These are phyloP conservation scores for Ophiostoma quercus DNA, from an alignment of 2,329 filamentous ascomycete genomes.

Conservation along the genomic window DNA sequence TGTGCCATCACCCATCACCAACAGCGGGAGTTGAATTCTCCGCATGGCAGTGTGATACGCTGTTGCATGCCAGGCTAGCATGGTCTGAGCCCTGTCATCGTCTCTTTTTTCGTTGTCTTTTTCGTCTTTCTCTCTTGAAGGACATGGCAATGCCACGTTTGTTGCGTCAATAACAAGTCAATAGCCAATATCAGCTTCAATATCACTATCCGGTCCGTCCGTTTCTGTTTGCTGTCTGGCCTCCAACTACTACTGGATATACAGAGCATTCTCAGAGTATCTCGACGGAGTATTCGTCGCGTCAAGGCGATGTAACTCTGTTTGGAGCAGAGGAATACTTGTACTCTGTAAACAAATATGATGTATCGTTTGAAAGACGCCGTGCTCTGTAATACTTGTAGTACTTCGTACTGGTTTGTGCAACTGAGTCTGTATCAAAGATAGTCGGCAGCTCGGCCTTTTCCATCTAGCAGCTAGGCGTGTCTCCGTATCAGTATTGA, in stretches of 20 bases:
- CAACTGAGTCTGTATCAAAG: background rate
- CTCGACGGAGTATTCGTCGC: background rate
- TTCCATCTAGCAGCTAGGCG: background rate
- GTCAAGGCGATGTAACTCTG: slow-evolving; percentile 8
- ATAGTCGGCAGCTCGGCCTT: background rate
- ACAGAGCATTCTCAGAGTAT: no score
- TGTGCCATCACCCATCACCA: background rate
- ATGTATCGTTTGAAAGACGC: no score
- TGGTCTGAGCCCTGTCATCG: background rate
- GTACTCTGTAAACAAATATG: no score
- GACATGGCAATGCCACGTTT: background rate
- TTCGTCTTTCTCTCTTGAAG: background rate
- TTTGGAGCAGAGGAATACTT: no score
- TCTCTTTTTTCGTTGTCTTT: background rate
- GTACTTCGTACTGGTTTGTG: background rate
- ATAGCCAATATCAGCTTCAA: background rate
- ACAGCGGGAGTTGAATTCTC: background rate
- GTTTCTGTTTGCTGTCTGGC: background rate
- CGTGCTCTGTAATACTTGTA: background rate
- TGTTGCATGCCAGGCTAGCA: background rate
- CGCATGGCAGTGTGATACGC: background rate
- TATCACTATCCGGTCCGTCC: no score
- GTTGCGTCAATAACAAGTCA: background rate
- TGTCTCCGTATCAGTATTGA: background rate
- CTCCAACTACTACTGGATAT: background rate